A percentile compares a stretch with the other conserved stretches of the same genome.
Evolutionary conservation across 768 basidiomycete genomes (phyloP).

Genomic region (Clavaria fumosa): DNA sequence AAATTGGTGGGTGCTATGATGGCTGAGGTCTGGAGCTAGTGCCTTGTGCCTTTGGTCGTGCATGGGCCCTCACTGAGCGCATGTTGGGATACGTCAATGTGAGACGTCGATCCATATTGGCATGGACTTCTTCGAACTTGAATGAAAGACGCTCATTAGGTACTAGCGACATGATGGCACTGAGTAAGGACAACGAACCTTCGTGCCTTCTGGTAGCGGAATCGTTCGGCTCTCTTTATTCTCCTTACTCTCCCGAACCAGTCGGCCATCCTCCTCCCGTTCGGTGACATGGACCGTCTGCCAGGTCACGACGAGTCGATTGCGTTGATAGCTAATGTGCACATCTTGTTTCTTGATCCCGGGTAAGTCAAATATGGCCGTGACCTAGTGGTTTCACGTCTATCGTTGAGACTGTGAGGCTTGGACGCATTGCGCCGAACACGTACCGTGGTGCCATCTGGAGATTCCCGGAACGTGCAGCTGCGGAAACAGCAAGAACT

Average conservation of each 20-base stretch:
- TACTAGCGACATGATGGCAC: neutral
- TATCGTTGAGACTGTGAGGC: too few species aligned
- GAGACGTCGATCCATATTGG: slow-evolving; percentile 46
- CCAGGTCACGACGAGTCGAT: slow-evolving; percentile 53
- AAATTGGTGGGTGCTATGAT: too few species aligned
- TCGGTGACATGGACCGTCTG: slow-evolving; percentile 42
- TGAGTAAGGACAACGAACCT: slow-evolving; percentile 24
- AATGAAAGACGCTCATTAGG: slow-evolving; percentile 1
- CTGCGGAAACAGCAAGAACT: too few species aligned
- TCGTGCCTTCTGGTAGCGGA: slow-evolving; percentile 60
- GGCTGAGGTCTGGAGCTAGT: too few species aligned
- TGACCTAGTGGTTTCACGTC: slow-evolving; percentile 3
- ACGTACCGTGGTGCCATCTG: slow-evolving; percentile 52
- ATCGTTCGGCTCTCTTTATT: slow-evolving; percentile 51
- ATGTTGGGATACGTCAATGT: slow-evolving; percentile 54
- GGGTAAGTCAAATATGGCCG: slow-evolving; percentile 51
- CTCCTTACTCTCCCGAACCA: slow-evolving; percentile 50
- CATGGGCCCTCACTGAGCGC: slow-evolving; percentile 16
- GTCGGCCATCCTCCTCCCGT: slow-evolving; percentile 40
- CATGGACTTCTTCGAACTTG: slow-evolving; percentile 63
- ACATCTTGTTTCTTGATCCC: slow-evolving; percentile 60
- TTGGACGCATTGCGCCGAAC: too few species aligned
- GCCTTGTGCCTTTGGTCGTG: neutral
- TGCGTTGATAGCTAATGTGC: slow-evolving; percentile 57
- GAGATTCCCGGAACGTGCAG: slow-evolving; percentile 55